Base-by-base conservation (phyloP, 768 basidiomycete species). In the Kondoa subrosea region DNA sequence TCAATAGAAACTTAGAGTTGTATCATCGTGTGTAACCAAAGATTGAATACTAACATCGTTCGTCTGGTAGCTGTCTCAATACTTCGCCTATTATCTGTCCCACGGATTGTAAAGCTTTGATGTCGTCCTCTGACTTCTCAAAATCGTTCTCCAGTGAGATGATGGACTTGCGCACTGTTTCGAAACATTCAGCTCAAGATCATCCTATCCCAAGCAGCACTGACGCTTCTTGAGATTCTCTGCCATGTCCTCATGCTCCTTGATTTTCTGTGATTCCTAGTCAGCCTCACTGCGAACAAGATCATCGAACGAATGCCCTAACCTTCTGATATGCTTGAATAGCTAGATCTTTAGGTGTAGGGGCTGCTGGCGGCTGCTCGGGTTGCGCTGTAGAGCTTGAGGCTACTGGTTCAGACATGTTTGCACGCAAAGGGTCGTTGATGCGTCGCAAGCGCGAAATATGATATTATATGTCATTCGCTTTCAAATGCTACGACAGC, bases 181-280 rank as follows among this genome's bases (percentile, higher is more conserved):
- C 40, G 40, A 50, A 50, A 34, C 1, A 25, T n/a, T n/a, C n/a
- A n/a, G n/a, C n/a, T n/a, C n/a, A n/a, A n/a, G n/a, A n/a, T n/a
- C n/a, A n/a, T n/a, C n/a, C n/a, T n/a, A n/a, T n/a, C n/a, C n/a
- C n/a, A n/a, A n/a, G n/a, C n/a, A n/a, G n/a, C n/a, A 80, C 89
- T 73, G 72, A 96, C 93, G 80, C 73, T 85, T 89, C 84, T 95
- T 96, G 72, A 99, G 81, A 75, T 81, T 87, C 73, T 89, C 85
- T 74, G 88, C 88, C 72, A 85, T 87, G 62, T 81, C 80, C 80
- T 93, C 89, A 77, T 99, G 95, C 69, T 85, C 84, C 72, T 85
- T 85, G 83, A 96, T 85, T 89, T 96, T 99, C 93, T 97, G 17
- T n/a, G n/a, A n/a, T n/a, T n/a, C n/a, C n/a, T n/a, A n/a, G n/a